Conservation (phyloP, 768 basidiomycete genomes). For the Xerocomus brunneocitrinus region DNA sequence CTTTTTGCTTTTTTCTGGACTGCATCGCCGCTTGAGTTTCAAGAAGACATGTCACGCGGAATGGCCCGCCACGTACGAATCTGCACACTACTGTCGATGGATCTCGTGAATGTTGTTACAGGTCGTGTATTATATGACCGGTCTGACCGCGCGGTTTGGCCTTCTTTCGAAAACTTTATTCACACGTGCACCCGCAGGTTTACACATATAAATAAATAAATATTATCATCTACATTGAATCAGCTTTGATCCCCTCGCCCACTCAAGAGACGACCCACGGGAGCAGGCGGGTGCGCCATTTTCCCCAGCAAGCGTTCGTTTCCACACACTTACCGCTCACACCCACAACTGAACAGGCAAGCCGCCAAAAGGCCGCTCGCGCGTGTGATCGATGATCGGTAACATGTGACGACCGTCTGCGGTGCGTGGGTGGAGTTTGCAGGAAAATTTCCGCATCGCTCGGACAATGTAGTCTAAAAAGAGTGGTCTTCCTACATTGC, state of each 20-base stretch:
- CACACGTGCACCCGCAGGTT: not conserved
- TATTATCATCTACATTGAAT: not conserved
- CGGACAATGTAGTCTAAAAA: constrained; percentile 2
- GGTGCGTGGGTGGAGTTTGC: constrained; percentile 4
- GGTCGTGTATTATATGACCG: not conserved
- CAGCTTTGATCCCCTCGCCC: not conserved
- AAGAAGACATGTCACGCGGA: not conserved
- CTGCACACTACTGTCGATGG: not conserved
- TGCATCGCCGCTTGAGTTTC: not conserved
- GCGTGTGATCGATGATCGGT: not conserved
- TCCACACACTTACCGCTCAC: not conserved
- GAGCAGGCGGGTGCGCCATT: not conserved
- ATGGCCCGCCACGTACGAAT: not conserved
- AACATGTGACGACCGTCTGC: not conserved
- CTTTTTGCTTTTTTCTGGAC: not conserved
- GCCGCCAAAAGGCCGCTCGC: not conserved
- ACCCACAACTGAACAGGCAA: not conserved
- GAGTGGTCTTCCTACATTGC: constrained; percentile 11
- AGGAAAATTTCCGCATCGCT: not conserved
- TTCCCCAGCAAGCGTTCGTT: not conserved
- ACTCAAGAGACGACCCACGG: not conserved
- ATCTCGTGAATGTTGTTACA: not conserved
- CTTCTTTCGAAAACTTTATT: not conserved
- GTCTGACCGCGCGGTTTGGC: not conserved
- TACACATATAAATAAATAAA: not conserved